Conservation (phyloP, 1,139 yeast species). For the Hansenula sp. region DNA sequence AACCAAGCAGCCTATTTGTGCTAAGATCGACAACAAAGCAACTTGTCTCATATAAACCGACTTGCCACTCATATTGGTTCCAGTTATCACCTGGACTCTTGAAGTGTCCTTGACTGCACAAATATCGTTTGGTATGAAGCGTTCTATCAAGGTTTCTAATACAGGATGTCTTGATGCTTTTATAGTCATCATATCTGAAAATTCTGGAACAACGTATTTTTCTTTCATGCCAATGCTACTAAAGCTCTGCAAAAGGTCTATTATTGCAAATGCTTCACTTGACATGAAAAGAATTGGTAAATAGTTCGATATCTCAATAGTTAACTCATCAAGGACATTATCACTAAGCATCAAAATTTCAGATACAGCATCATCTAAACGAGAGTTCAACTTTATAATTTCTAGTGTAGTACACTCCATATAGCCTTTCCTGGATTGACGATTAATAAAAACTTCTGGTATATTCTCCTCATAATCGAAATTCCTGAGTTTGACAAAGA, state of each 20-base stretch:
- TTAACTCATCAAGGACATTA: conserved; percentile 30
- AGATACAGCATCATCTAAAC: conserved; percentile 34
- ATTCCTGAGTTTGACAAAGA: conserved; percentile 29
- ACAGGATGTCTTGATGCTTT: conserved; percentile 39
- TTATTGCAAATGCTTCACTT: conserved; percentile 39
- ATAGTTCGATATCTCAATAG: conserved; percentile 24
- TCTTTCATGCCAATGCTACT: conserved; percentile 27
- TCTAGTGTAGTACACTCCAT: conserved; percentile 40
- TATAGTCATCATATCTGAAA: conserved; percentile 28
- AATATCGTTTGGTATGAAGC: conserved; percentile 37
- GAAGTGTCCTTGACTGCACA: conserved; percentile 32
- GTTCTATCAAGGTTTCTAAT: conserved; percentile 26
- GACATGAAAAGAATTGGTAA: conserved; percentile 37
- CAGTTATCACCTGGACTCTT: conserved; percentile 40
- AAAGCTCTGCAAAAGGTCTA: conserved; percentile 39
- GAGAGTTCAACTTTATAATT: conserved; percentile 36
- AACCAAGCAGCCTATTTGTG: conserved; percentile 41
- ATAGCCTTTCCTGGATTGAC: conserved; percentile 26
- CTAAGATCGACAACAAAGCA: conserved; percentile 36
- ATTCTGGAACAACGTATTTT: conserved; percentile 33
- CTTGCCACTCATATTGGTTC: conserved; percentile 48
- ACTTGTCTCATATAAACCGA: conserved; percentile 41
- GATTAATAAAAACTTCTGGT: conserved; percentile 34
- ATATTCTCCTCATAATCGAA: conserved; percentile 15
- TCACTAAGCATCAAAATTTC: conserved; percentile 41